Evolutionary conservation across 1,284 basidiomycete genomes (phyloP), one percentile per base, ranked within the genome.

Genomic region (Apiotrichum mycotoxinovorans): DNA sequence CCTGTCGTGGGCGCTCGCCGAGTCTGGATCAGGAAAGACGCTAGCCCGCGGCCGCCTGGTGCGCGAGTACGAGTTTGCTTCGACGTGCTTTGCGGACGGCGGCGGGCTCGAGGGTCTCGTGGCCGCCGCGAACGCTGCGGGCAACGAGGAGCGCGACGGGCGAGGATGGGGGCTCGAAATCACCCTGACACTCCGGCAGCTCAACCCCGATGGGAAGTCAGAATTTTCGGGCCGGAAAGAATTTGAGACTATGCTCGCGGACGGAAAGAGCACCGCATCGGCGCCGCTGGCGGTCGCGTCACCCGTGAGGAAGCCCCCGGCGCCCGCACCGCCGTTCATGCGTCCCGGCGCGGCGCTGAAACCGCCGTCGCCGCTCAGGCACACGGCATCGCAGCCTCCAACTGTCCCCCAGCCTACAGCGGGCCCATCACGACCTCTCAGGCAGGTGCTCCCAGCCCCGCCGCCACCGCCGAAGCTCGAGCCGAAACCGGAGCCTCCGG

Each of bases 81-180:
- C 65, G 2, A 56, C 61, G 2, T 54, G 56, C 23, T 72, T 69
- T 49, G 64, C 64, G 2, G 63, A 60, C 1, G 62, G 66, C 37
- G 70, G 69, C 3, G 73, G 73, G 2, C 56, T 75, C 3, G 73
- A 73, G 55, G 73, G 66, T 0, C 56, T 75, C n/a, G 64, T 74
- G 60, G 72, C 69, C 9, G 67, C 70, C 2, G 68, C 68, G 0
- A 47, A 34, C 9, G 44, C 33, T 4, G 52, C 41, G 0, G 25
- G 22, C 9, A 27, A 41, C 5, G 68, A 69, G 34, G 66, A 66
- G 26, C 44, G 33, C 2, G 72, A 70, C 56, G 72, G 70, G 12
- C 69, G 67, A 44, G 72, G 71, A 1, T 75, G 73, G 73, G 73
- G 73, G 9, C 57, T 75, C 37, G 73, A 75, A 51, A 68, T 75